A percentile compares a stretch with the other conserved stretches of the same genome.
These are phyloP conservation scores for Theobroma cacao DNA, from an alignment of 345 rosid species.

Conservation along the genomic window DNA sequence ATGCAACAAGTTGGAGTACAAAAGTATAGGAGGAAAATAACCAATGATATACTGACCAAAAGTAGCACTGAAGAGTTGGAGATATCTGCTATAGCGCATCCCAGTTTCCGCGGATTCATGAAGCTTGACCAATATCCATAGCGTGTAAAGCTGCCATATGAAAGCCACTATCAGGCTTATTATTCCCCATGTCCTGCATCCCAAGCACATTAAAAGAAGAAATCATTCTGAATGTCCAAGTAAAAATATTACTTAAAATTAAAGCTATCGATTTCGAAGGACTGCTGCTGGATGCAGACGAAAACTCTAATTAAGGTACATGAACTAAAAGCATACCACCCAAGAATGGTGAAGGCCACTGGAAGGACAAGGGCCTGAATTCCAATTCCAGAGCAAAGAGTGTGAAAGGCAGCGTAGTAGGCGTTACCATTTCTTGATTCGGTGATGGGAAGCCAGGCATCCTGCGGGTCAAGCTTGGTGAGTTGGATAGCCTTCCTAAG, in stretches of 20 bases:
- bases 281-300: no score
- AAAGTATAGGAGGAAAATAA: not conserved
- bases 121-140: constrained; percentile 60
- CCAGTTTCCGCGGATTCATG: constrained; percentile 56
- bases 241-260: not conserved
- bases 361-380: constrained; percentile 73
- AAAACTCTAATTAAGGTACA: not conserved
- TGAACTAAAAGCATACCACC: constrained; percentile 49
- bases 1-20: not conserved
- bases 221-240: not conserved
- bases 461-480: constrained; percentile 56
- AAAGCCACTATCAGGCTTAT: constrained; percentile 45
- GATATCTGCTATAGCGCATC: constrained; percentile 59
- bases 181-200: constrained; percentile 65
- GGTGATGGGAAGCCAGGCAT: constrained; percentile 85
- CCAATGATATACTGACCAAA: constrained; percentile 40
- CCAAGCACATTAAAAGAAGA: not conserved
- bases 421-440: constrained; percentile 78
- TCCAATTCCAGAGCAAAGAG: constrained; percentile 77
- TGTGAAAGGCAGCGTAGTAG: constrained; percentile 68
- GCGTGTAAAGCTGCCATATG: constrained; percentile 71
- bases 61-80: constrained; percentile 51
- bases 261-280: not conserved
- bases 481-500: constrained; percentile 41
- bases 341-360: constrained; percentile 67